These are phyloP conservation scores for Claviceps pazoutovae DNA, from an alignment of 2,329 filamentous ascomycete species.

Conservation along the genomic window DNA sequence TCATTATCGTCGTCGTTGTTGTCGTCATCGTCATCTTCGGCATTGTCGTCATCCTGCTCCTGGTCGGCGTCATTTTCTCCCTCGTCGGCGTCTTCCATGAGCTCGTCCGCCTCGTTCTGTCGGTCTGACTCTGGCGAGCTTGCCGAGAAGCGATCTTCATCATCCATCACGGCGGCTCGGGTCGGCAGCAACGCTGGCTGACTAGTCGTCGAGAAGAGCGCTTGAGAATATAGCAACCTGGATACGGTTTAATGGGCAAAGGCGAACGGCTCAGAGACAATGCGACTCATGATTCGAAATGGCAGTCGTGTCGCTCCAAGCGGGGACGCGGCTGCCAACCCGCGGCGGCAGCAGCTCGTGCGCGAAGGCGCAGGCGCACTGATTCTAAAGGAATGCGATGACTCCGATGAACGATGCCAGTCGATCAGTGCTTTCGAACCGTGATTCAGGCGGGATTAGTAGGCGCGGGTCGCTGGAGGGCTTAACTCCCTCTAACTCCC, in stretches of 20 bases:
- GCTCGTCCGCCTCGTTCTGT: slow-evolving; percentile 38
- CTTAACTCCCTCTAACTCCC: neutral
- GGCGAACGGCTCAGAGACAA: neutral
- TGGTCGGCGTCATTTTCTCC: slow-evolving; percentile 24
- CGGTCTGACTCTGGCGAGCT: slow-evolving; percentile 21
- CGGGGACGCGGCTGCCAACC: neutral
- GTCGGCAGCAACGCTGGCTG: neutral
- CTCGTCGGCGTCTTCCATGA: slow-evolving; percentile 38
- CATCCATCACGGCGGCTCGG: slow-evolving; percentile 13
- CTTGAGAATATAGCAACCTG: neutral
- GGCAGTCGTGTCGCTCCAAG: neutral
- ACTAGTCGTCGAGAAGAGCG: neutral
- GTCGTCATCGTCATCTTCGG: slow-evolving; percentile 21
- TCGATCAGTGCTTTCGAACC: neutral
- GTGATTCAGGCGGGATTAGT: neutral
- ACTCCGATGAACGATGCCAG: neutral
- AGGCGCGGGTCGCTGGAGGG: neutral
- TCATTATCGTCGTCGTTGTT: slow-evolving; percentile 23
- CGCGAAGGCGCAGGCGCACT: neutral
- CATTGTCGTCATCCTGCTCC: slow-evolving; percentile 24
- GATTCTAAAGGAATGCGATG: neutral
- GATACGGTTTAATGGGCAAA: neutral
- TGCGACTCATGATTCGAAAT: neutral
- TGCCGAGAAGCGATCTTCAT: slow-evolving; percentile 19
- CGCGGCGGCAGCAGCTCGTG: neutral